Evolutionary conservation across 306 rosid species (phyloP).

Genomic region (Ziziphus jujuba): DNA sequence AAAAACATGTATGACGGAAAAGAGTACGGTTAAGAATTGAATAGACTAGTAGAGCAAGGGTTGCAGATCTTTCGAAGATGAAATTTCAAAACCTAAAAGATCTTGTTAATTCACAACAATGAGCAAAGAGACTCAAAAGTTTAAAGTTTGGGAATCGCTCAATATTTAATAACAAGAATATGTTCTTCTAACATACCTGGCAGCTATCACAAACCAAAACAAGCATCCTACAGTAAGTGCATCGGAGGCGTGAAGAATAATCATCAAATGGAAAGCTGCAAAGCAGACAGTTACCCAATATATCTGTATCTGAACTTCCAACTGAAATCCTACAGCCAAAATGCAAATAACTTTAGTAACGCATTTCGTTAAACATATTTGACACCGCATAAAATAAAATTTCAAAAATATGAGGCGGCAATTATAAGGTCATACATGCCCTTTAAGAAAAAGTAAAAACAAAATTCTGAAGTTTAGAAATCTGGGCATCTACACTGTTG

Average conservation of each 20-base stretch:
- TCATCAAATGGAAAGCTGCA: constrained; percentile 73
- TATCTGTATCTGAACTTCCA: constrained; percentile 70
- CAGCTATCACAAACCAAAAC: constrained; percentile 74
- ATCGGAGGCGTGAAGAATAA: constrained; percentile 81
- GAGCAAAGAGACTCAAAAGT: background rate
- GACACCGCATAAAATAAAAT: no score
- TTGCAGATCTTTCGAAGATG: background rate
- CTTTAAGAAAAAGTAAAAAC: no score
- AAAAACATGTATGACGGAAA: background rate
- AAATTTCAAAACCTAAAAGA: background rate
- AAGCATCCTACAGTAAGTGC: constrained; percentile 83
- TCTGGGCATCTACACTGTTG: no score
- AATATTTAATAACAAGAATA: constrained; percentile 3
- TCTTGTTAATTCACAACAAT: background rate
- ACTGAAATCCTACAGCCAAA: constrained; percentile 71
- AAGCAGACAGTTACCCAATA: constrained; percentile 66
- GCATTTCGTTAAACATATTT: no score
- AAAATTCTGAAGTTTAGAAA: no score
- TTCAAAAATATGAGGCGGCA: no score
- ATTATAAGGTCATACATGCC: no score
- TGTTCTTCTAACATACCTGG: constrained; percentile 55
- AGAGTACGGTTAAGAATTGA: background rate
- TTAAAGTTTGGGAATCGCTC: background rate
- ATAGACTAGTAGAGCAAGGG: background rate
- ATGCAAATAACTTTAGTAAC: constrained; percentile 5